Conservation (phyloP, 805 yeast species). For the Candida vaughaniae region DNA sequence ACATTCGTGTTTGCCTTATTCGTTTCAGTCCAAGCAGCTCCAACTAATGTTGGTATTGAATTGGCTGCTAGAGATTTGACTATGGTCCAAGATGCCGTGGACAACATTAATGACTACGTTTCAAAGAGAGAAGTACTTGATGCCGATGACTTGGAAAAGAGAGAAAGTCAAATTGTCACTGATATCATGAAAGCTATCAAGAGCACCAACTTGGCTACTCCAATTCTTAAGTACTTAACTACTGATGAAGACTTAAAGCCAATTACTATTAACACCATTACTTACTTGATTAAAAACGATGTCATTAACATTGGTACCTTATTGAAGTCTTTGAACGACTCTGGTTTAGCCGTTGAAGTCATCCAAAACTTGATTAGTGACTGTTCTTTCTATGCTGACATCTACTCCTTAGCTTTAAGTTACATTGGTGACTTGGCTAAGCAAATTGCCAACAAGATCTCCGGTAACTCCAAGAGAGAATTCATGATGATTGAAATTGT, state of each 20-base stretch:
- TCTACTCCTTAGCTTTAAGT: constrained; percentile 34
- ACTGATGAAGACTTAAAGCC: constrained; percentile 30
- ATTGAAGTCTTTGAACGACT: constrained; percentile 38
- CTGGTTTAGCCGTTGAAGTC: constrained; percentile 40
- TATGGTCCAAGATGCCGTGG: constrained; percentile 26
- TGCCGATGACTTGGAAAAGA: constrained; percentile 25
- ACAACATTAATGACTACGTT: constrained; percentile 24
- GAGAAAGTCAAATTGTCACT: constrained; percentile 42
- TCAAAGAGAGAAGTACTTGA: constrained; percentile 27
- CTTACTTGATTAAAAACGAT: constrained; percentile 30
- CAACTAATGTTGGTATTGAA: constrained; percentile 21
- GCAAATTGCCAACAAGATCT: constrained; percentile 22
- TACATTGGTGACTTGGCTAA: constrained; percentile 30
- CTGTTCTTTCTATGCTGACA: constrained; percentile 39
- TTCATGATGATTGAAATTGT: constrained; percentile 7
- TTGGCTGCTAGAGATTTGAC: constrained; percentile 22
- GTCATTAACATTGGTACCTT: constrained; percentile 34
- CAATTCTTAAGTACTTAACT: constrained; percentile 31
- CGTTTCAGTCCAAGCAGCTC: constrained; percentile 34
- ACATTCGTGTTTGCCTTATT: constrained; percentile 26
- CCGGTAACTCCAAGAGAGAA: constrained; percentile 26
- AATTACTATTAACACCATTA: constrained; percentile 27
- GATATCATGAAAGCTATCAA: constrained; percentile 37
- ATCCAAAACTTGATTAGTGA: constrained; percentile 34
- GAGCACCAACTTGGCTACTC: constrained; percentile 36